Conservation (phyloP, 768 basidiomycete species). For the Russula sp. region DNA sequence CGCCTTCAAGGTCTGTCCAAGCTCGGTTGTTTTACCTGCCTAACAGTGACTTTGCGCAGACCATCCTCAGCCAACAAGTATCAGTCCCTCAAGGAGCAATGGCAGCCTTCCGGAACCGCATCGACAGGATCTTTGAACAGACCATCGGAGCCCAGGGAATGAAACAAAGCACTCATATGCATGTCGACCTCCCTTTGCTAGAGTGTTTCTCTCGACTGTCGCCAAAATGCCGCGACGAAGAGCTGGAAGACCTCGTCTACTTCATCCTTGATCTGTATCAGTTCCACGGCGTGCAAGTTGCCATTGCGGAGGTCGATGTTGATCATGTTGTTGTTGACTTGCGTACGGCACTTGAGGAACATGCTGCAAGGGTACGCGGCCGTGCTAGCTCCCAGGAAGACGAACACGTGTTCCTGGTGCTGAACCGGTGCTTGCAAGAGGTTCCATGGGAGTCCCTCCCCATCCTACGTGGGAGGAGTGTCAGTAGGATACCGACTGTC, state of each 20-base stretch:
- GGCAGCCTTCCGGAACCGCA: slow-evolving; percentile 49
- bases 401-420: slow-evolving; percentile 76
- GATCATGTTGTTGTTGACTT: slow-evolving; percentile 87
- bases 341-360: slow-evolving; percentile 67
- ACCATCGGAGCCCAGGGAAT: slow-evolving; percentile 55
- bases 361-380: slow-evolving; percentile 37
- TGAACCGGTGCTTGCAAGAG: slow-evolving; percentile 83
- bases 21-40: neutral
- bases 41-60: slow-evolving; percentile 33
- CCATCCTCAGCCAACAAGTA: slow-evolving; percentile 49
- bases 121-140: slow-evolving; percentile 72
- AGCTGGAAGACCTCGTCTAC: slow-evolving; percentile 90
- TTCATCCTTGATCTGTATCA: slow-evolving; percentile 93
- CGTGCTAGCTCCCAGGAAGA: slow-evolving; percentile 32
- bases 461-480: slow-evolving; percentile 69
- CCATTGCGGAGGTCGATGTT: slow-evolving; percentile 86
- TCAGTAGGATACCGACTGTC: slow-evolving; percentile 88
- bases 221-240: slow-evolving; percentile 81
- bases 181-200: slow-evolving; percentile 67
- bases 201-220: slow-evolving; percentile 81
- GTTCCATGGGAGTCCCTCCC: slow-evolving; percentile 97
- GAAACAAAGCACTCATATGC: slow-evolving; percentile 44
- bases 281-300: slow-evolving; percentile 83
- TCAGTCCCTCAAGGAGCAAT: slow-evolving; percentile 40
- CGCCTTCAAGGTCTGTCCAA: slow-evolving; percentile 76